These are phyloP conservation scores for Colletotrichum noveboracense DNA, from an alignment of 2,329 filamentous ascomycete species.

Conservation along the genomic window DNA sequence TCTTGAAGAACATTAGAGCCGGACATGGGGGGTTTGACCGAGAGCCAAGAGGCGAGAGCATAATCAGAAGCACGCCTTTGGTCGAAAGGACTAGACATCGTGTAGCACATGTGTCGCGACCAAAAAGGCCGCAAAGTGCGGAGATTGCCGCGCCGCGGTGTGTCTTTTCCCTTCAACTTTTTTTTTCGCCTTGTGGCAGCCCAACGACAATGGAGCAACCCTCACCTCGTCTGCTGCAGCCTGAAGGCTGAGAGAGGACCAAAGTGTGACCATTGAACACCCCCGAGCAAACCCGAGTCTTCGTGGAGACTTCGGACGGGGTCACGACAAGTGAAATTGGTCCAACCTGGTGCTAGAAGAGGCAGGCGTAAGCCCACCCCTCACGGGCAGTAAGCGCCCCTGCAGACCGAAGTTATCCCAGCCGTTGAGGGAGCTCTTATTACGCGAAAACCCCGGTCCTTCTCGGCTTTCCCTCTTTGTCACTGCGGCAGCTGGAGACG, in stretches of 20 bases:
- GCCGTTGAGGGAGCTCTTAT: not conserved
- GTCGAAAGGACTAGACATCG: not conserved
- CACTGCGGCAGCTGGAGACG: not conserved
- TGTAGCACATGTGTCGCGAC: not conserved
- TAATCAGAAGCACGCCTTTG: not conserved
- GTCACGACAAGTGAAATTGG: not conserved
- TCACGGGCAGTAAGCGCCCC: not conserved
- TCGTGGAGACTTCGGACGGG: not conserved
- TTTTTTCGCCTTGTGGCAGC: slow-evolving; percentile 9
- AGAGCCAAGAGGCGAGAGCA: not conserved
- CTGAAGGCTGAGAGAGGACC: not conserved
- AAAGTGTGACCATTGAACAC: not conserved
- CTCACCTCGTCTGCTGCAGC: not conserved
- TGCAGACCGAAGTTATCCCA: slow-evolving; percentile 9
- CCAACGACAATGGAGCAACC: slow-evolving; percentile 8
- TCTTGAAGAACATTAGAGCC: not conserved
- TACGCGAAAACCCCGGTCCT: not conserved
- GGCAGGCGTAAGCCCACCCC: not conserved
- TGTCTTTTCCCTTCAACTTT: not conserved
- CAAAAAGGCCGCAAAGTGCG: not conserved
- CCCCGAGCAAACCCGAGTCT: slow-evolving; percentile 8
- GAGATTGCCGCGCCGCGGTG: not conserved
- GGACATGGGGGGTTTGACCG: not conserved
- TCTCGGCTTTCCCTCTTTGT: not conserved
- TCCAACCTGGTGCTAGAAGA: not conserved